Percentiles rank a stretch among this genome's conserved stretches.
phyloP scores from a whole-genome alignment of 2,329 filamentous ascomycete species.

The Cladosporium velox region DNA sequence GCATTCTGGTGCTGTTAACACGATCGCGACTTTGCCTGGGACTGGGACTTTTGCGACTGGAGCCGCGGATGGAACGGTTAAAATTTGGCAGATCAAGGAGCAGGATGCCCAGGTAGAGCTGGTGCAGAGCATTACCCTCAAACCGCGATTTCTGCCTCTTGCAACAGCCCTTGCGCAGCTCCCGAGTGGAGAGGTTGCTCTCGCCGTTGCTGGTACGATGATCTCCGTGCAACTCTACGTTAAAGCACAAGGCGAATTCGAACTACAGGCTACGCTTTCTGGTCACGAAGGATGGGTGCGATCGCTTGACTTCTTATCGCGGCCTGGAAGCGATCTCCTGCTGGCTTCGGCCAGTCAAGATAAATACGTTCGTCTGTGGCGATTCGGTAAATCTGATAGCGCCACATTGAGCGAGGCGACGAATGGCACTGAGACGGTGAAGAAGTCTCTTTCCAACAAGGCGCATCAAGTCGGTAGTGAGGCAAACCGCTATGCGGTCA shows the following conservation, averaged over 20 bases:
- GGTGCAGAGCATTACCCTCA: conserved; percentile 70
- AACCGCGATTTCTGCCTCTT: conserved; percentile 80
- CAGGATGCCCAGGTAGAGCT: conserved; percentile 47
- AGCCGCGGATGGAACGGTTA: conserved; percentile 63
- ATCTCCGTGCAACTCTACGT: conserved; percentile 80
- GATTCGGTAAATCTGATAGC: conserved; percentile 67
- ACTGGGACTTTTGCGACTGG: conserved; percentile 58
- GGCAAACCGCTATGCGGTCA: conserved; percentile 71
- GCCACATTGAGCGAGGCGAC: background rate
- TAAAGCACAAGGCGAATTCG: conserved; percentile 56
- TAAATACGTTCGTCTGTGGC: conserved; percentile 94
- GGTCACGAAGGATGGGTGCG: conserved; percentile 96
- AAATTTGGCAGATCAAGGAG: conserved; percentile 65
- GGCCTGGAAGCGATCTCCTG: conserved; percentile 65
- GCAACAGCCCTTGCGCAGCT: conserved; percentile 69
- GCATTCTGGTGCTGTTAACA: conserved; percentile 75
- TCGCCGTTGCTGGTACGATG: conserved; percentile 85
- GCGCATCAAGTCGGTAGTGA: conserved; percentile 71
- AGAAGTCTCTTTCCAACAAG: conserved; percentile 76
- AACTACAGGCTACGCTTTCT: conserved; percentile 71
- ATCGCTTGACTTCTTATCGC: conserved; percentile 72
- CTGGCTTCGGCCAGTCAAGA: conserved; percentile 95
- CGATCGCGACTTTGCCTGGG: conserved; percentile 51
- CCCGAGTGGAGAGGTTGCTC: conserved; percentile 47
- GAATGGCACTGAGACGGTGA: background rate